phyloP scores from a whole-genome alignment of 2,329 filamentous ascomycete genomes.

The Mycosphaerelloides madeirae region DNA sequence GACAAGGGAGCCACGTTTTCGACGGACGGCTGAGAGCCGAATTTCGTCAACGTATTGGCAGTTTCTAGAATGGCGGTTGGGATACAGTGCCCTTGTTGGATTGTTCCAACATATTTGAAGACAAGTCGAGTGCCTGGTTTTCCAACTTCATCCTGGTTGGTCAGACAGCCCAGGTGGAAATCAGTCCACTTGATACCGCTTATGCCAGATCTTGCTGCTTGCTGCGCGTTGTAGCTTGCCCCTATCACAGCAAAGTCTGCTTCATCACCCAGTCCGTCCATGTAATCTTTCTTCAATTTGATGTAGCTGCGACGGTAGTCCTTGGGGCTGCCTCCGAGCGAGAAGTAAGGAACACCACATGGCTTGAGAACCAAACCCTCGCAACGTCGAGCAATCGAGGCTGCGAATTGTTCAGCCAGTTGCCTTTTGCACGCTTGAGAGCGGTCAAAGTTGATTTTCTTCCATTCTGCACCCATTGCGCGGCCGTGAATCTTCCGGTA shows the following conservation, averaged over 20 bases:
- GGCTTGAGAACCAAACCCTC: slow-evolving; percentile 82
- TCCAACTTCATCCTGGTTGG: slow-evolving; percentile 59
- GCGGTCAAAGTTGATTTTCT: slow-evolving; percentile 61
- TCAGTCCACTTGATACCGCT: slow-evolving; percentile 62
- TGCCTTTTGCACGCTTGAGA: slow-evolving; percentile 45
- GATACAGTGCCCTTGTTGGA: slow-evolving; percentile 44
- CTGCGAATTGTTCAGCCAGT: slow-evolving; percentile 62
- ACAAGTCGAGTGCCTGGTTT: slow-evolving; percentile 50
- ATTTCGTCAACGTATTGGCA: slow-evolving; percentile 40
- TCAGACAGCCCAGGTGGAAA: slow-evolving; percentile 72
- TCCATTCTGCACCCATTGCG: slow-evolving; percentile 62
- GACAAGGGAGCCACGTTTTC: slow-evolving; percentile 14
- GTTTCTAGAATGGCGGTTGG: slow-evolving; percentile 41
- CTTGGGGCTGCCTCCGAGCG: slow-evolving; percentile 20
- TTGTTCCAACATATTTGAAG: slow-evolving; percentile 62
- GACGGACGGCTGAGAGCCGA: slow-evolving; percentile 32
- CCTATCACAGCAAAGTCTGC: slow-evolving; percentile 79
- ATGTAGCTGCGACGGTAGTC: slow-evolving; percentile 47
- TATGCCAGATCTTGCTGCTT: slow-evolving; percentile 54
- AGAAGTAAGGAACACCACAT: slow-evolving; percentile 69
- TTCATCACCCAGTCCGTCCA: slow-evolving; percentile 71
- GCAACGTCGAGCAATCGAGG: slow-evolving; percentile 59
- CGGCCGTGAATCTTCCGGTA: slow-evolving; percentile 54
- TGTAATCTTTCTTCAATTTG: slow-evolving; percentile 85
- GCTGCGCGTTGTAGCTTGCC: slow-evolving; percentile 62